A percentile compares a stretch with the other conserved stretches of the same genome.
phyloP scores from a whole-genome alignment of 2,329 filamentous ascomycete species.

The Aspergillus eucalypticola region DNA sequence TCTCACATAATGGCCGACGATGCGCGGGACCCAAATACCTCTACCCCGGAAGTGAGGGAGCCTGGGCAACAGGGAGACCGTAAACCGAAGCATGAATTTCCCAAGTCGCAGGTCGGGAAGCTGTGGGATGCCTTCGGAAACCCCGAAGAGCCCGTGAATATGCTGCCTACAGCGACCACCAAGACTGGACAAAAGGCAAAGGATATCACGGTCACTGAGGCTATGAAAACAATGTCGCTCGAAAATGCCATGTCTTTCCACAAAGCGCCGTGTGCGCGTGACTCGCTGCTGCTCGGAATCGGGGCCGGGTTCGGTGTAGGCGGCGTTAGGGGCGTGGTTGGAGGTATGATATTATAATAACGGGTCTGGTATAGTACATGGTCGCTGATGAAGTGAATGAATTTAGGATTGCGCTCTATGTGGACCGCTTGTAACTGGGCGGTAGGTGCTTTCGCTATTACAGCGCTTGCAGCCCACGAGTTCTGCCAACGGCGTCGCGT shows the following conservation, averaged over 20 bases:
- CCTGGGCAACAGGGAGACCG: conserved; percentile 24
- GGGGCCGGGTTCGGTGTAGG: conserved; percentile 75
- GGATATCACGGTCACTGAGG: conserved; percentile 44
- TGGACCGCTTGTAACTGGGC: conserved; percentile 79
- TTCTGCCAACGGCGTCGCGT: conserved; percentile 75
- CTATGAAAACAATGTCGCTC: conserved; percentile 49
- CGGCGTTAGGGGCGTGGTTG: conserved; percentile 70
- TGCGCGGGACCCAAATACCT: conserved; percentile 31
- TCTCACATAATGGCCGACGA: conserved; percentile 42
- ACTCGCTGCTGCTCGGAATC: conserved; percentile 81
- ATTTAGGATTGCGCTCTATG: conserved; percentile 54
- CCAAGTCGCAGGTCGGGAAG: conserved; percentile 50
- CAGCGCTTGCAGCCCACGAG: conserved; percentile 74
- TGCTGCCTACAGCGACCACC: conserved; percentile 59
- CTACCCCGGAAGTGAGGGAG: conserved; percentile 13
- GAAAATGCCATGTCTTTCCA: conserved; percentile 63
- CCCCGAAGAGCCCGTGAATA: conserved; percentile 53
- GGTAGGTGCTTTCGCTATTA: conserved; percentile 71
- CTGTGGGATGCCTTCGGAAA: conserved; percentile 51
- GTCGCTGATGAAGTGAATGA: background rate
- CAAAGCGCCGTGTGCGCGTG: conserved; percentile 78
- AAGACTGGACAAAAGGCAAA: conserved; percentile 59
- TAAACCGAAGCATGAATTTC: conserved; percentile 44
- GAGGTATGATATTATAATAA: conserved; percentile 56
- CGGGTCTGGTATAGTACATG: background rate